Evolutionary conservation across 164 flowering plant genomes (phyloP), one percentile per base, ranked within the genome.

Genomic region (Euptelea pleiosperma): DNA sequence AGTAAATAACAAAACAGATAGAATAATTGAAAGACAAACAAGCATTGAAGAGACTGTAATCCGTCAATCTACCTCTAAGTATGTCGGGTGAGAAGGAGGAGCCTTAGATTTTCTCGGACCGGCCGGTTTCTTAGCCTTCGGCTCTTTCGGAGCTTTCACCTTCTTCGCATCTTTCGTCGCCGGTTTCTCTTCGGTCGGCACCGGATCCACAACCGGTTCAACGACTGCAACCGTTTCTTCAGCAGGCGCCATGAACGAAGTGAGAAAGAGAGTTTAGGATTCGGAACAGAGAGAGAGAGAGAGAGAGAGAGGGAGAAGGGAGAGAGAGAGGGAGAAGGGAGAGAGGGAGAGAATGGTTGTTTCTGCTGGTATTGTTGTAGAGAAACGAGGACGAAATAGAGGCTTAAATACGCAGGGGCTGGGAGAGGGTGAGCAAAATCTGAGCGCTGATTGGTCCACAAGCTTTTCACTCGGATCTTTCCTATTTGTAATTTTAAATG

Each of bases 81-180:
- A 82, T 0, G 86, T 70, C 61, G 86, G 86, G 58, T 81, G 86
- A 1, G 74, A 8, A 3, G 76, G 52, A 40, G 72, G n/a, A 19
- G 61, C 26, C 43, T 21, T 72, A 1, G 69, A 66, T 61, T 67
- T 74, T 64, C 64, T 74, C n/a, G 74, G 47, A 10, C 50, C 66
- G 8, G 73, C 46, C 6, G 67, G 21, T 55, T 71, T 76, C 70
- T 61, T 64, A 4, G 55, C 58, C 25, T 70, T 65, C 4, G 68
- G 58, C 41, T 44, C 73, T 25, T 69, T 69, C 14, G 57, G 35
- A 29, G 74, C 54, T 18, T 55, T 65, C 14, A 44, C 12, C 36
- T 65, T 69, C 61, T 40, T 46, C 22, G 64, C 3, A 3, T 55
- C 28, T 16, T 37, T 19, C 2, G 18, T 42, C 6, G 8, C 51